Evolutionary conservation across 1,284 basidiomycete genomes (phyloP).

Genomic region (Boletus albobrunnescens): DNA sequence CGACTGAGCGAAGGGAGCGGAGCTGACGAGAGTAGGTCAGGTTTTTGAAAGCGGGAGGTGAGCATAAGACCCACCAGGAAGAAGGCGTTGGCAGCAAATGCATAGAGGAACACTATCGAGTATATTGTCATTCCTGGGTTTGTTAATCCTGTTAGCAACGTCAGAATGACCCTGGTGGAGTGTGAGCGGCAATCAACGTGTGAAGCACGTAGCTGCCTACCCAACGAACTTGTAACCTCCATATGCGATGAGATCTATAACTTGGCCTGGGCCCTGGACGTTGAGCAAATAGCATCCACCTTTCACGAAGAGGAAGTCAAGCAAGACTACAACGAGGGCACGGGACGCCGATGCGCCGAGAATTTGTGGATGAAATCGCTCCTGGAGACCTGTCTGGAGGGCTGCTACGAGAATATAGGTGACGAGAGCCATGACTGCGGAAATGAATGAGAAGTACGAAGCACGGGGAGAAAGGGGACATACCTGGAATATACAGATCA

Average conservation of each 20-base stretch:
- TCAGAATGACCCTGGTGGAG: conserved; percentile 61
- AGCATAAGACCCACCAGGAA: conserved; percentile 68
- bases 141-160: conserved; percentile 60
- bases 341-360: conserved; percentile 85
- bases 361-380: conserved; percentile 86
- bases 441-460: conserved; percentile 6
- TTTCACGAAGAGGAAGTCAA: conserved; percentile 88
- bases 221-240: conserved; percentile 98
- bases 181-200: background rate
- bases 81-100: conserved; percentile 87
- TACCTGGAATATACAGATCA: conserved; percentile 94
- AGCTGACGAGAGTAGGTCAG: conserved; percentile 46
- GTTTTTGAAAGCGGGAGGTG: background rate
- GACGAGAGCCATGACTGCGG: conserved; percentile 88
- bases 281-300: conserved; percentile 89
- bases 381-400: conserved; percentile 79
- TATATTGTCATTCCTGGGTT: conserved; percentile 63
- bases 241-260: conserved; percentile 76
- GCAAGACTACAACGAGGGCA: conserved; percentile 73
- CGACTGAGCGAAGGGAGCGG: conserved; percentile 86
- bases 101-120: conserved; percentile 75
- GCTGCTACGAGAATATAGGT: conserved; percentile 92
- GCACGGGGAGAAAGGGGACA: conserved; percentile 27
- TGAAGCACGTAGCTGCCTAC: conserved; percentile 39
- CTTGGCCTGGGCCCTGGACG: conserved; percentile 70